Evolutionary conservation across 345 rosid genomes (phyloP).

Genomic region (Corchorus olitorius): DNA sequence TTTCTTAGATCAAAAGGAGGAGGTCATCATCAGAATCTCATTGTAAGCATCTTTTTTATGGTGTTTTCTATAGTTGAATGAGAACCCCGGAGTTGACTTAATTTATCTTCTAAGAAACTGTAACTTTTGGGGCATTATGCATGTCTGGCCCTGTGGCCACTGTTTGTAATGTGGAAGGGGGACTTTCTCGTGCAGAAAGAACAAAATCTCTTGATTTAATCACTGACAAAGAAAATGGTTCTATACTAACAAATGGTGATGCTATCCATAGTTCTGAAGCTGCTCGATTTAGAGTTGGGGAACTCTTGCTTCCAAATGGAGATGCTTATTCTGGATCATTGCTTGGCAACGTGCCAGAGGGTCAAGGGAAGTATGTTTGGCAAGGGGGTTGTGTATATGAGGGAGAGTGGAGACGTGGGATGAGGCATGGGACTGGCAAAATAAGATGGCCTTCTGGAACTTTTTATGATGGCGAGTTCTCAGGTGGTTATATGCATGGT

Average conservation of each 20-base stretch:
- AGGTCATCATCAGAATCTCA: constrained; percentile 23
- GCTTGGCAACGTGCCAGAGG: constrained; percentile 79
- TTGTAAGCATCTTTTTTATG: constrained; percentile 30
- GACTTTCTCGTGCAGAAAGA: constrained; percentile 63
- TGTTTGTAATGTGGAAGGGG: constrained; percentile 47
- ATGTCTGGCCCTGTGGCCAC: constrained; percentile 81
- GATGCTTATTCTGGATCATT: constrained; percentile 79
- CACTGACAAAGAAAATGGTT: constrained; percentile 41
- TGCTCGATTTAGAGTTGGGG: constrained; percentile 64
- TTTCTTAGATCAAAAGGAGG: constrained; percentile 28
- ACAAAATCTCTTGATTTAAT: constrained; percentile 67
- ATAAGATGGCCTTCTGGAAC: constrained; percentile 77
- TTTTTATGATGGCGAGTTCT: constrained; percentile 82
- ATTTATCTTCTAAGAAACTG: constrained; percentile 35
- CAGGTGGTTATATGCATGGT: constrained; percentile 88
- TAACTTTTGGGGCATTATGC: constrained; percentile 60
- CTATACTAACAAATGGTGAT: constrained; percentile 55
- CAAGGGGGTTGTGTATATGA: constrained; percentile 68
- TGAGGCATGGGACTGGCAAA: constrained; percentile 85
- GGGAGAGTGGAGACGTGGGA: constrained; percentile 94
- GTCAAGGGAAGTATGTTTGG: constrained; percentile 87
- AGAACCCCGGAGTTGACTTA: constrained; percentile 22
- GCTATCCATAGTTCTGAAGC: constrained; percentile 49
- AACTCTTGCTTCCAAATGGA: constrained; percentile 60
- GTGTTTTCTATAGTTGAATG: constrained; percentile 26